phyloP scores from a whole-genome alignment of 73 alveolate genomes.

The Paramecium pentaurelia region DNA sequence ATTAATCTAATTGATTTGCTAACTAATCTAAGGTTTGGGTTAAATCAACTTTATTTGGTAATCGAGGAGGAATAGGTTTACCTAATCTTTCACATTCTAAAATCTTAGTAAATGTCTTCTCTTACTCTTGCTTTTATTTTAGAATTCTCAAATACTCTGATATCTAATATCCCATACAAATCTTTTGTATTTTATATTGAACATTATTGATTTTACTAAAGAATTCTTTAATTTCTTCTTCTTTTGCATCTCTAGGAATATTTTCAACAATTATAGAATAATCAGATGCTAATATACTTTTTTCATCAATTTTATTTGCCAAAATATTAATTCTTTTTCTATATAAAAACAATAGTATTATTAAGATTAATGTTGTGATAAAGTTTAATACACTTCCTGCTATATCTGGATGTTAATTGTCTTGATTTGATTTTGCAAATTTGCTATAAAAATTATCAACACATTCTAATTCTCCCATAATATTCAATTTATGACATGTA shows the following conservation, averaged over 20 bases:
- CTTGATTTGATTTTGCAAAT: conserved; percentile 14
- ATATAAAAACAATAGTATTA: not conserved
- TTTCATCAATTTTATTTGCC: conserved; percentile 14
- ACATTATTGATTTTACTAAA: not conserved
- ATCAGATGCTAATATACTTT: not conserved
- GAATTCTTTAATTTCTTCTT: not conserved
- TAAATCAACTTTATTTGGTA: not conserved
- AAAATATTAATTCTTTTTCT: not conserved
- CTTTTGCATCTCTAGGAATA: conserved; percentile 28
- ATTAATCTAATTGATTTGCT: not conserved
- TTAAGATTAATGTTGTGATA: not conserved
- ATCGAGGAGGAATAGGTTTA: not conserved
- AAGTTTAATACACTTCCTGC: conserved; percentile 20
- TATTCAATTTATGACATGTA: not conserved
- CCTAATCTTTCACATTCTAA: not conserved
- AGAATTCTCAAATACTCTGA: not conserved
- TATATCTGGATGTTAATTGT: not conserved
- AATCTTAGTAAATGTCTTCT: not conserved
- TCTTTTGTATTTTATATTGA: not conserved
- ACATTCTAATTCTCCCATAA: not conserved
- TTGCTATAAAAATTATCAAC: not conserved
- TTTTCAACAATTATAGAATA: not conserved
- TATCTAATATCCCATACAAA: not conserved
- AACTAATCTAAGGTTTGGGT: not conserved
- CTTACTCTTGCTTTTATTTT: not conserved